Evolutionary conservation across 2,329 filamentous ascomycete genomes (phyloP), one percentile per base, ranked within the genome.

Genomic region (Penicillium digitatum): DNA sequence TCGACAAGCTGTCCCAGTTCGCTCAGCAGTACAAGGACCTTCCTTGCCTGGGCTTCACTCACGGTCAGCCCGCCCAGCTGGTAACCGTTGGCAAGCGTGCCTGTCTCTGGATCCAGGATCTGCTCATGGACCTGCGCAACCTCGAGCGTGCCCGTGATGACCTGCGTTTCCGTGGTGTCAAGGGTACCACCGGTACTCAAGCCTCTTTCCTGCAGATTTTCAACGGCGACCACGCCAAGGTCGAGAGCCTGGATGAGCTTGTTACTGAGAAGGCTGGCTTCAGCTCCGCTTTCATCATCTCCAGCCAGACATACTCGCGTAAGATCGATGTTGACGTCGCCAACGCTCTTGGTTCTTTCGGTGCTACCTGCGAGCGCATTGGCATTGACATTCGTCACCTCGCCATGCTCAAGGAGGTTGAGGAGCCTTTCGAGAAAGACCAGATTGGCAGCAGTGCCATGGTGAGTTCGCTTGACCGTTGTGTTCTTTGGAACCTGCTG

Each of bases 291-390:
- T 87, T 83, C 67, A 80, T 81, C 59, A 83, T 90, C 55, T 87
- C 86, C 8, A 85, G 84, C 20, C 88, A 92, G 69, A 89, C 86
- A 7, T 89, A 89, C 75, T 86, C 87, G 5, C 83, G 90, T 59
- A 94, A 94, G 76, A 86, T 96, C 52, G 91, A 96, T 69, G 79
- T 89, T 38, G 80, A 87, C 54, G 79, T 96, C n/a, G 82, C 86
- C 65, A 92, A 94, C 68, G 89, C 88, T n/a, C 78, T 96, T 32
- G 81, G 82, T 31, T 89, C 85, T 1, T 85, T 96, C 48, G 91
- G 89, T 24, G 82, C 89, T n/a, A 90, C 89, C 0, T 88, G 85
- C 47, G 82, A 89, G 68, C 84, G 87, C 56, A 92, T 95, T 57
- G 82, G 84, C 46, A 81, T 81, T 44, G 88, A 93, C 65, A 88